These are phyloP conservation scores for Geosmithia morbida DNA, from an alignment of 2,329 filamentous ascomycete species.

Conservation along the genomic window DNA sequence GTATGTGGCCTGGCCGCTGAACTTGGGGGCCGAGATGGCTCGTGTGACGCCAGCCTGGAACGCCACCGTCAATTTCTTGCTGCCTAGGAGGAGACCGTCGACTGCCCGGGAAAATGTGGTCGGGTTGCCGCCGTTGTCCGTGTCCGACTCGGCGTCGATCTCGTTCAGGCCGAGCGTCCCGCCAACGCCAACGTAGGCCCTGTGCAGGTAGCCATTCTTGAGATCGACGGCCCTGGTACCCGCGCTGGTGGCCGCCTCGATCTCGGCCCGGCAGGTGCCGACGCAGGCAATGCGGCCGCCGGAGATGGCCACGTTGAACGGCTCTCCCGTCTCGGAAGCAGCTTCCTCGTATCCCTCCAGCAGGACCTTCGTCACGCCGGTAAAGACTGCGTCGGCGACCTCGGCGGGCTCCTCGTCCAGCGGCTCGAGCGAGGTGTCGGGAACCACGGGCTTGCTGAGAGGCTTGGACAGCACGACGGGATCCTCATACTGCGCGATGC, in stretches of 20 bases:
- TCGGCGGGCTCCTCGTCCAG: conserved; percentile 22
- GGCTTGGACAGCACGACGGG: conserved; percentile 38
- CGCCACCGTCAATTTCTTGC: conserved; percentile 38
- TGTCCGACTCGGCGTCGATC: conserved; percentile 41
- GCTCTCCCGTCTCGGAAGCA: conserved; percentile 15
- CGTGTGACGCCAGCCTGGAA: conserved; percentile 42
- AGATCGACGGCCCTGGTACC: conserved; percentile 28
- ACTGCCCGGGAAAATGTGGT: conserved; percentile 40
- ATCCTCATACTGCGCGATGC: conserved; percentile 38
- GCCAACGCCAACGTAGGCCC: conserved; percentile 45
- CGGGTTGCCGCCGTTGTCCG: conserved; percentile 33
- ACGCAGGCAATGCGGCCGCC: conserved; percentile 41
- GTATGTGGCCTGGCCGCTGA: conserved; percentile 24
- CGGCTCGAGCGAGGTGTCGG: conserved; percentile 20
- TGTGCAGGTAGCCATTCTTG: conserved; percentile 43
- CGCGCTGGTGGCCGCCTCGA: conserved; percentile 18
- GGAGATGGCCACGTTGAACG: conserved; percentile 34
- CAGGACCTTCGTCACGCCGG: conserved; percentile 36
- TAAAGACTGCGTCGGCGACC: conserved; percentile 29
- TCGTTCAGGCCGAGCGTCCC: conserved; percentile 47
- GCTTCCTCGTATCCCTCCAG: conserved; percentile 25
- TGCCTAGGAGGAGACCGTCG: conserved; percentile 39
- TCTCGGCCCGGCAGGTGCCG: conserved; percentile 32
- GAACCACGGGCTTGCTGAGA: conserved; percentile 26
- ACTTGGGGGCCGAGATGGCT: conserved; percentile 41